Evolutionary conservation across 371 early-diverging fungal genomes (phyloP), one percentile per base, ranked within the genome.

Genomic region (Blastocladiella emersonii): DNA sequence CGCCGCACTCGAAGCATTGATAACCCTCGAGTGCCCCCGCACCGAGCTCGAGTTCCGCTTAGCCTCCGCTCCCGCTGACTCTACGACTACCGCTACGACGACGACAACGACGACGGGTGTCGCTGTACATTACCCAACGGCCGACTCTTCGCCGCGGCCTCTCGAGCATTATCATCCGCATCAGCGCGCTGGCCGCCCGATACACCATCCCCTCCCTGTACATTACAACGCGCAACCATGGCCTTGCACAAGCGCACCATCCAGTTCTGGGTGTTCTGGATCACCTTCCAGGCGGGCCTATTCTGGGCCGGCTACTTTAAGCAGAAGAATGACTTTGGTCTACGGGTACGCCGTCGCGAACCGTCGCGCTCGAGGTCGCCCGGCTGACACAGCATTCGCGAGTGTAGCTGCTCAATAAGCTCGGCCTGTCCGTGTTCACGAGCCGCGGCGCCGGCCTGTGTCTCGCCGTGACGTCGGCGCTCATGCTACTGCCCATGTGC

Each of bases 391-490:
- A 17, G 3, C 8, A 56, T n/a, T 3, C 21, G 19, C 10, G 15
- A 35, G 10, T 30, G 37, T 56, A 59, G 59, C 64, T 72, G 30
- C 74, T 79, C 61, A 76, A 79, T 67, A 49, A 65, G 1, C 64
- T 79, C 62, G 67, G 66, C 5, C 65, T 41, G 27, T 78, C 76
- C 0, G 77, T 79, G 48, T 74, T 64, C 65, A 66, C 74, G 32
- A 76, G 76, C 23, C 78, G 80, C 61, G 80, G 78, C n/a, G 79
- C 78, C 13, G 81, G 81, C 43, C 71, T 81, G 49, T 72, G 72
- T 59, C 71, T 81, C 21, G 74, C 72, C 62, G 68, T 77, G 64
- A 74, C 78, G 63, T 74, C 76, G 48, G 62, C 71, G 17, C 44
- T 68, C 23, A 66, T 75, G 39, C 25, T 73, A 23, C 57, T 73